Evolutionary conservation across 202 grass and related monocot species (phyloP).

Genomic region (Brachypodium distachyon): DNA sequence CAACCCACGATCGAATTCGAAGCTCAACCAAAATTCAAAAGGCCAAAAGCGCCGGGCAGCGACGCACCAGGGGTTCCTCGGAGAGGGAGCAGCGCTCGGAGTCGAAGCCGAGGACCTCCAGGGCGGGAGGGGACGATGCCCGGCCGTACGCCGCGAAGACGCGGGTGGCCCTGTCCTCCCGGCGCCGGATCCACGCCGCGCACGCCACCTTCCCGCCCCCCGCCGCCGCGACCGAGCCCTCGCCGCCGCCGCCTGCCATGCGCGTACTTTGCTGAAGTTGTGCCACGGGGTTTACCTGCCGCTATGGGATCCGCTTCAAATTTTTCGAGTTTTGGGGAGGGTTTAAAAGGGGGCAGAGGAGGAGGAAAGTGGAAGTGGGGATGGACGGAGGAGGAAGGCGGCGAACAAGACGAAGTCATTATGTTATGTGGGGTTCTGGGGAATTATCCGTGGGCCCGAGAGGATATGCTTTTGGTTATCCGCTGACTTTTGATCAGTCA

Average conservation of each 20-base stretch:
- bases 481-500: neutral
- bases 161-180: slow-evolving; percentile 55
- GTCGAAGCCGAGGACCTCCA: slow-evolving; percentile 80
- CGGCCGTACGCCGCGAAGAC: slow-evolving; percentile 48
- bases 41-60: neutral
- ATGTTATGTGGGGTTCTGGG: neutral
- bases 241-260: neutral
- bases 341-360: neutral
- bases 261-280: neutral
- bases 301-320: neutral
- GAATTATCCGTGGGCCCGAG: neutral
- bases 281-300: no score
- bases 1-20: neutral
- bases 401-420: neutral
- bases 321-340: neutral
- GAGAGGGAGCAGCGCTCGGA: slow-evolving; percentile 48
- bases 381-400: neutral
- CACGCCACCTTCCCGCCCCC: slow-evolving; percentile 37
- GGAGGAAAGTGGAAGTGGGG: neutral
- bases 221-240: neutral
- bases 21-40: neutral
- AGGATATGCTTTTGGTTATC: slow-evolving; percentile 5
- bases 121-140: slow-evolving; percentile 10
- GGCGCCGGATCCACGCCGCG: slow-evolving; percentile 70
- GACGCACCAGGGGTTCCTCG: slow-evolving; percentile 44